Base-by-base conservation (phyloP, 768 basidiomycete species). In the Stropharia rugosoannulata region DNA sequence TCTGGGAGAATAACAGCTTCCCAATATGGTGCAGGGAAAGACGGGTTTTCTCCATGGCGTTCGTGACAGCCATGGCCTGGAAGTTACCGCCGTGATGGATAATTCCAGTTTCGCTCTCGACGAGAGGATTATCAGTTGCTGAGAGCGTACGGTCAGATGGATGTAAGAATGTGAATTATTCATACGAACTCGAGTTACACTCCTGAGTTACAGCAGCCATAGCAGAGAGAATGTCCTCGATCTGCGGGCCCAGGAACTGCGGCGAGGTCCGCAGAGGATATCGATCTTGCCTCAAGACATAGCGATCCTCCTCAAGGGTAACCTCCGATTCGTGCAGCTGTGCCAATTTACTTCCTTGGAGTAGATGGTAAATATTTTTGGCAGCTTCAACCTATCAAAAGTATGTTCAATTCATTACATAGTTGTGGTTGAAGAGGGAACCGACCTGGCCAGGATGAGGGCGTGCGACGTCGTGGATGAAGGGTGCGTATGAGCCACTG, bases 11-110 rank as follows among this genome's bases (percentile, higher is more conserved):
- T 50, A 87, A 67, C 29, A 91, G 73, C 67, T 86, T 86, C 51
- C 88, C 89, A 44, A 90, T 79, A 57, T 88, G 87, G 40, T 85
- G 78, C 43, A 90, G 69, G 11, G 83, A 77, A 43, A 90, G 79
- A 8, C 93, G 87, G 0, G 88, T 88, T 68, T 93, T 92, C 68
- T 95, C 93, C 90, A 94, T 93, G 10, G 90, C 86, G 55, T 71
- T 82, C 11, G 86, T 86, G 42, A 91, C 80, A 11, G 86, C 79
- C 84, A 89, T 89, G 0, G 88, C 88, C 68, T 90, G 93, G 79
- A 95, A 95, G 68, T 94, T 95, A 12, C 93, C 93, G 25, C 89
- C 90, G 59, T 90, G 85, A 65, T 91, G 86, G 12, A 89, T 77
- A 37, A 75, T 67, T 2, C 82, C 82, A 27, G 82, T 83, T 51